A percentile compares a stretch with the other conserved stretches of the same genome.
phyloP scores from a whole-genome alignment of 2,329 filamentous ascomycete genomes.

The Blastomyces gilchristii region DNA sequence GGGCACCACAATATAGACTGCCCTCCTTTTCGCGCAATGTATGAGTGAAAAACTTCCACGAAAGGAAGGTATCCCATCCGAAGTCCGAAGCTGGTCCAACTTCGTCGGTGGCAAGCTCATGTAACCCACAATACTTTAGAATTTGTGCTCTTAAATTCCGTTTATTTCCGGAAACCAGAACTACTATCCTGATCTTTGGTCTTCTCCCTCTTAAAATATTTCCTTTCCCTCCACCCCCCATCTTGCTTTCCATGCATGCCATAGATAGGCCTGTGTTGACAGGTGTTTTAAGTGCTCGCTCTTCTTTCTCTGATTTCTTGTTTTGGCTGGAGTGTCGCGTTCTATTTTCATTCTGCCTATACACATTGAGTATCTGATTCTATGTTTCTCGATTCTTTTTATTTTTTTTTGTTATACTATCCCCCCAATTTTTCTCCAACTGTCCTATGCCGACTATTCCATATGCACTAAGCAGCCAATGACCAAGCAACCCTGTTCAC shows the following conservation, averaged over 20 bases:
- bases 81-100: conserved; percentile 90
- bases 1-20: conserved; percentile 52
- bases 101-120: conserved; percentile 65
- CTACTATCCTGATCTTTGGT: background rate
- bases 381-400: background rate
- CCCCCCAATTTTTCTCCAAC: background rate
- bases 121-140: conserved; percentile 21
- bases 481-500: background rate
- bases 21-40: conserved; percentile 88
- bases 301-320: background rate
- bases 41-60: conserved; percentile 94
- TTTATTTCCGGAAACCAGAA: background rate
- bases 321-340: background rate
- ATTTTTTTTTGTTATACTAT: background rate
- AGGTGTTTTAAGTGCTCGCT: background rate
- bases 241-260: background rate
- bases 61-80: conserved; percentile 73
- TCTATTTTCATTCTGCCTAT: background rate
- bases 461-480: background rate
- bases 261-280: background rate
- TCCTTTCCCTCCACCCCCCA: background rate
- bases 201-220: background rate
- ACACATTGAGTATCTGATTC: background rate
- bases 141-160: background rate
- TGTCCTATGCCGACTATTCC: background rate